Conservation (phyloP, 192 early-diverging fungal genomes). For the Paraglomus occultum region DNA sequence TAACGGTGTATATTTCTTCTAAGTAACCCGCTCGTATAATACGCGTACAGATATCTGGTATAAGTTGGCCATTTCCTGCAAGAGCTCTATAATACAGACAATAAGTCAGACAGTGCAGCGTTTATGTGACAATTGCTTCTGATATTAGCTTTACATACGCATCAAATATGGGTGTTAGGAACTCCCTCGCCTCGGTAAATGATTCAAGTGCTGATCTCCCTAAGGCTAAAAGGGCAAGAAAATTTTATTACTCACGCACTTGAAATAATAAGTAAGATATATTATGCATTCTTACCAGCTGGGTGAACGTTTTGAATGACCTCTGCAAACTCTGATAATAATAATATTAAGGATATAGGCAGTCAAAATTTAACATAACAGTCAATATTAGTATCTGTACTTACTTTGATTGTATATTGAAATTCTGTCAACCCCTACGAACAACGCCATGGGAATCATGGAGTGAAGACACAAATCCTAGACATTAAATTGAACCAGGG, state of each 20-base stretch:
- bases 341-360: background rate
- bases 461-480: constrained; percentile 14
- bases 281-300: too few species aligned
- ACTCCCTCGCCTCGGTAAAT: constrained; percentile 35
- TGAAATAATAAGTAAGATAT: too few species aligned
- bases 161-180: constrained; percentile 29
- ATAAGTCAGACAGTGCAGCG: background rate
- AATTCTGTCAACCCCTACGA: background rate
- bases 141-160: constrained; percentile 21
- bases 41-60: background rate
- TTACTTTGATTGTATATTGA: constrained; percentile 28
- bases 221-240: constrained; percentile 27
- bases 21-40: constrained; percentile 36
- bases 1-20: constrained; percentile 42
- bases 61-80: constrained; percentile 2
- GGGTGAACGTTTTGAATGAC: background rate
- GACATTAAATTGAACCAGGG: background rate
- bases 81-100: background rate
- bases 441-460: background rate
- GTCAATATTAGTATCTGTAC: background rate
- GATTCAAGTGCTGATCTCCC: constrained; percentile 32
- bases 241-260: too few species aligned
- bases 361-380: background rate
- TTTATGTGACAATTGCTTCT: too few species aligned
- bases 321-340: background rate